Percentiles rank a stretch among this genome's conserved stretches.
These are phyloP conservation scores for Neurospora sp. DNA, from an alignment of 2,329 filamentous ascomycete species.

Conservation along the genomic window DNA sequence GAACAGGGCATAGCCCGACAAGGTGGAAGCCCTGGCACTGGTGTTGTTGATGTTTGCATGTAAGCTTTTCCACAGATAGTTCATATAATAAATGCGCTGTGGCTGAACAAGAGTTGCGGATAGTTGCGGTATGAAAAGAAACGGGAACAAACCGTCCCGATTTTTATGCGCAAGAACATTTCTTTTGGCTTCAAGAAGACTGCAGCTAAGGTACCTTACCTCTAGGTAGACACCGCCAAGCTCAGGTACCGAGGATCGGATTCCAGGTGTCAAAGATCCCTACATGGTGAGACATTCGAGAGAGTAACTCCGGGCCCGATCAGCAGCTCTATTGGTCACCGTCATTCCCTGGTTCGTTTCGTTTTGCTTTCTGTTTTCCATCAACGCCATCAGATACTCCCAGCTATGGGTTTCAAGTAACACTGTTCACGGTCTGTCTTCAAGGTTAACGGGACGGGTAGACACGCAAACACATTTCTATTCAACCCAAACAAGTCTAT, in stretches of 20 bases:
- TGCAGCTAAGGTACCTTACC: no score
- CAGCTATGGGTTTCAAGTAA: background rate
- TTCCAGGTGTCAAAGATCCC: background rate
- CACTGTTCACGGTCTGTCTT: background rate
- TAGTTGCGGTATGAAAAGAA: background rate
- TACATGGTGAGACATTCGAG: background rate
- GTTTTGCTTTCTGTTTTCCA: background rate
- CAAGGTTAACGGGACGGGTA: background rate
- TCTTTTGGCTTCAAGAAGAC: no score
- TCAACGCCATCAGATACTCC: background rate
- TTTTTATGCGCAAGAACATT: no score
- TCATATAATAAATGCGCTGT: background rate
- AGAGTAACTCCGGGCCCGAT: background rate
- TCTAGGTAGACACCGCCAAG: background rate
- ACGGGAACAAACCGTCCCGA: no score
- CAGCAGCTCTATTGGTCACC: background rate
- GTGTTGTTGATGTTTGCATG: background rate
- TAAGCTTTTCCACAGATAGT: background rate
- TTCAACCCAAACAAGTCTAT: background rate
- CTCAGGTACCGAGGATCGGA: background rate
- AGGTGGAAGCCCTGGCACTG: background rate
- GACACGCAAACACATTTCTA: background rate
- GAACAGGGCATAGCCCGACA: background rate
- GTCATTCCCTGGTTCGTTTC: background rate
- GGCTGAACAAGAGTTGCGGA: background rate